Percentiles rank a stretch among this genome's conserved stretches.
Conservation (phyloP, 225 moss, liverwort and hornwort species). For the Polytrichum formosum region DNA sequence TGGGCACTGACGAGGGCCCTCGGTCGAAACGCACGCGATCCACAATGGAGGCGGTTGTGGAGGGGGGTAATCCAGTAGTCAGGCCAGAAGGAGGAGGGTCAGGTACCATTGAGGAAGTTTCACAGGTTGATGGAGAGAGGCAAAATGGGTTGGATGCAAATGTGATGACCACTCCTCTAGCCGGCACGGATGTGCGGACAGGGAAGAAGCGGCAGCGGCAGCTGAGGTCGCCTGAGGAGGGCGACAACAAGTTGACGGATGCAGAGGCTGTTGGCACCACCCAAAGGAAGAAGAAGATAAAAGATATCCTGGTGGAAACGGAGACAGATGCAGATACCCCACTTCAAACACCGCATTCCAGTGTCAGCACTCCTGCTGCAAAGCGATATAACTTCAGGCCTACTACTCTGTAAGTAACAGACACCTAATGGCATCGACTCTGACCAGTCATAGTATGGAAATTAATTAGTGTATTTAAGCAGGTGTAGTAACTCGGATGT, state of each 20-base stretch:
- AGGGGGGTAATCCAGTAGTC: conserved; percentile 10
- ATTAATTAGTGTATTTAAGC: background rate
- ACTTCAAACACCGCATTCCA: conserved; percentile 35
- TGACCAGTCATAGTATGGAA: too few species aligned
- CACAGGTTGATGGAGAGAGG: conserved; percentile 11
- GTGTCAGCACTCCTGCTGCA: conserved; percentile 32
- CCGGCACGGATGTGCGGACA: conserved; percentile 15
- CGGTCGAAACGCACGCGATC: conserved; percentile 33
- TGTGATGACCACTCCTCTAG: background rate
- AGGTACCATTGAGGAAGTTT: conserved; percentile 19
- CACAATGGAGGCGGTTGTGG: conserved; percentile 10
- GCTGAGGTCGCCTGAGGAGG: background rate
- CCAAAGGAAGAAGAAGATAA: conserved; percentile 41
- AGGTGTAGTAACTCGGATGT: background rate
- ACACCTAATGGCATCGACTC: too few species aligned
- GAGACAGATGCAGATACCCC: conserved; percentile 38
- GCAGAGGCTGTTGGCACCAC: conserved; percentile 14
- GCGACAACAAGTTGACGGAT: conserved; percentile 15
- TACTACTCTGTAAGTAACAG: conserved; percentile 48
- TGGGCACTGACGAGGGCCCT: conserved; percentile 22
- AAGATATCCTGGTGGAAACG: conserved; percentile 34
- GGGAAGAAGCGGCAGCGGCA: conserved; percentile 35
- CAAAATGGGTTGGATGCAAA: conserved; percentile 10
- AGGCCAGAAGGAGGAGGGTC: conserved; percentile 29
- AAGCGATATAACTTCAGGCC: conserved; percentile 57